Conservation (phyloP, 208 protist genomes). For the Endotrypanum monterogeii region DNA sequence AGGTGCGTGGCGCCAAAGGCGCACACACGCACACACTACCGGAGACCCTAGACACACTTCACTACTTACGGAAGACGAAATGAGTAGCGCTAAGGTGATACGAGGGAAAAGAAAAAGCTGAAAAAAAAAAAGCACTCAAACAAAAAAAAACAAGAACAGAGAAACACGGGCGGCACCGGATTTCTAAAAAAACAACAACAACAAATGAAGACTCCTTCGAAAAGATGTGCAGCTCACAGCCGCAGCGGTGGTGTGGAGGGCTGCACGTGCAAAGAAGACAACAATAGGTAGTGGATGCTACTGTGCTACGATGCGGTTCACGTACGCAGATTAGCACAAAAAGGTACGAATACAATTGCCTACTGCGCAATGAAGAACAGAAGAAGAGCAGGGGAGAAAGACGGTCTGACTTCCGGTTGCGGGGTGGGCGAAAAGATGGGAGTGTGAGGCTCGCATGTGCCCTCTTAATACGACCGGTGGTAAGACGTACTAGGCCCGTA, state of each 20-base stretch:
- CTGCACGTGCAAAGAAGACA: neutral
- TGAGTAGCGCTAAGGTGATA: neutral
- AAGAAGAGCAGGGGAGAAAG: neutral
- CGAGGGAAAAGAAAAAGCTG: neutral
- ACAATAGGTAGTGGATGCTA: neutral
- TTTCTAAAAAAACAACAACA: neutral
- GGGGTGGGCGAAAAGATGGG: neutral
- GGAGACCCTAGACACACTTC: neutral
- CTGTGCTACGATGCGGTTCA: neutral
- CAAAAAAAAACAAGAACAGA: neutral
- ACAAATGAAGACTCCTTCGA: neutral
- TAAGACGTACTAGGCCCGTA: slow-evolving; percentile 24
- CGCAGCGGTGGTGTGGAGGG: neutral
- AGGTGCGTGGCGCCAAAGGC: neutral
- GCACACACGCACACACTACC: slow-evolving; percentile 4
- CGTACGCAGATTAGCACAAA: neutral
- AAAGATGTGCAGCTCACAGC: neutral
- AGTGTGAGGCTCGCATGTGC: neutral
- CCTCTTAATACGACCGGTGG: slow-evolving; percentile 21
- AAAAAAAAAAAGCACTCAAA: too few species aligned
- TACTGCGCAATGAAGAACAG: neutral
- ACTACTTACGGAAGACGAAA: neutral
- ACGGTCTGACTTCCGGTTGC: neutral
- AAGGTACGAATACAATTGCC: neutral
- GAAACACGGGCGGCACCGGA: neutral